These are phyloP conservation scores for Primulina eburnea DNA, from an alignment of 257 asterid genomes.

Conservation along the genomic window DNA sequence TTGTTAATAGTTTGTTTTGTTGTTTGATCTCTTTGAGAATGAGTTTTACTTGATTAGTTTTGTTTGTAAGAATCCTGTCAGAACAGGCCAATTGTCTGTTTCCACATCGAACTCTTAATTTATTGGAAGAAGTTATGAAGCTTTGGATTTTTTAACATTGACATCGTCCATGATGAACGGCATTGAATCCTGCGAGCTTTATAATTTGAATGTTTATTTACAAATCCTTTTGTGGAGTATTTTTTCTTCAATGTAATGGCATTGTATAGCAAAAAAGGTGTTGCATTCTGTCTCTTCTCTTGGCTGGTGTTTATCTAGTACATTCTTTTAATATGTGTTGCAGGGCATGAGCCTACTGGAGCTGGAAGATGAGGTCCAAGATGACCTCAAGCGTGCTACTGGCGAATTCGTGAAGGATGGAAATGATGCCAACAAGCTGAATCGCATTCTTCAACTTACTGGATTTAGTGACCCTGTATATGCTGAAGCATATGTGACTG, in stretches of 20 bases:
- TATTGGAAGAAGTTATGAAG: neutral
- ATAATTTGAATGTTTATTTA: neutral
- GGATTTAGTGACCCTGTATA: conserved; percentile 98
- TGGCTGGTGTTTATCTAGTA: neutral
- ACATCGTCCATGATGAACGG: neutral
- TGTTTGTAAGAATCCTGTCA: neutral
- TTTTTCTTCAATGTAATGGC: neutral
- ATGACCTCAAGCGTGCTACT: conserved; percentile 93
- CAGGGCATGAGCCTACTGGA: conserved; percentile 98
- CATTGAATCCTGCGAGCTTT: neutral
- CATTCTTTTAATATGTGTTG: conserved; percentile 15
- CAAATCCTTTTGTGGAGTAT: neutral
- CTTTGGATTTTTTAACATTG: too few relatives aligned
- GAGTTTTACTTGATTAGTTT: neutral
- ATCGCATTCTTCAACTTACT: conserved; percentile 85
- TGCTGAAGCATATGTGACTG: conserved; percentile 95
- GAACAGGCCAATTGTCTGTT: neutral
- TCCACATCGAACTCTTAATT: neutral
- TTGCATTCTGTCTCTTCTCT: neutral
- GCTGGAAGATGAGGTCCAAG: conserved; percentile 90
- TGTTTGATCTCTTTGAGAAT: neutral
- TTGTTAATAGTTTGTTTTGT: neutral
- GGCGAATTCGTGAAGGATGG: conserved; percentile 84
- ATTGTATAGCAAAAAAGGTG: neutral
- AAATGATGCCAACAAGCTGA: conserved; percentile 80